phyloP scores from a whole-genome alignment of 306 rosid species.

The Dryas drummondii region DNA sequence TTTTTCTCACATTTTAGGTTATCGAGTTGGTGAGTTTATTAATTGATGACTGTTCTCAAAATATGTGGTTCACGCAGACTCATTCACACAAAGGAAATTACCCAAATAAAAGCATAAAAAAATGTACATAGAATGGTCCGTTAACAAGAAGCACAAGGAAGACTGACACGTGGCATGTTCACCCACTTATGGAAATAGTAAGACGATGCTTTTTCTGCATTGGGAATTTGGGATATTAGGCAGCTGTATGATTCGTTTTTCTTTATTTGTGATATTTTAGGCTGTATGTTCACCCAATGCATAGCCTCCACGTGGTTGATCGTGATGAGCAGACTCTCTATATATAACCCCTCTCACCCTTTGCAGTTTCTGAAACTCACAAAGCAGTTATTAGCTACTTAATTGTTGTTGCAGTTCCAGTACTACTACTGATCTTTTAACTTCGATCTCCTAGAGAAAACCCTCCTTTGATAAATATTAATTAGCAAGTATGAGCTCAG shows the following conservation, averaged over 20 bases:
- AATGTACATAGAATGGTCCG: background rate
- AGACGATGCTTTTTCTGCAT: too few relatives aligned
- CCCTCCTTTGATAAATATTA: background rate
- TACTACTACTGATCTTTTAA: too few relatives aligned
- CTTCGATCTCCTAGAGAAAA: background rate
- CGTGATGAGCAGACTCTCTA: background rate
- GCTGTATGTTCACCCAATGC: background rate
- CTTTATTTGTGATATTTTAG: background rate
- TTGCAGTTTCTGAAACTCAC: background rate
- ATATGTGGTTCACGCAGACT: background rate
- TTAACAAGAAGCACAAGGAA: background rate
- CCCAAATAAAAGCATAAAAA: too few relatives aligned
- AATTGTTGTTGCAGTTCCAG: background rate
- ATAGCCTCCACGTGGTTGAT: background rate
- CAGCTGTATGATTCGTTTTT: background rate
- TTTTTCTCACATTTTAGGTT: too few relatives aligned
- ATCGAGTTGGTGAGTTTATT: too few relatives aligned
- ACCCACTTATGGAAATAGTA: background rate
- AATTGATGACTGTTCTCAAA: background rate
- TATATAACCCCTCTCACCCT: background rate
- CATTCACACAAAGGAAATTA: too few relatives aligned
- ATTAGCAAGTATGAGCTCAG: slow-evolving; percentile 26
- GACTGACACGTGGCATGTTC: background rate
- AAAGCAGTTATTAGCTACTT: background rate
- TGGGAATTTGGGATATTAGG: too few relatives aligned